Base-by-base conservation (phyloP, 495 filamentous ascomycete species). In the Tuber aestivum region DNA sequence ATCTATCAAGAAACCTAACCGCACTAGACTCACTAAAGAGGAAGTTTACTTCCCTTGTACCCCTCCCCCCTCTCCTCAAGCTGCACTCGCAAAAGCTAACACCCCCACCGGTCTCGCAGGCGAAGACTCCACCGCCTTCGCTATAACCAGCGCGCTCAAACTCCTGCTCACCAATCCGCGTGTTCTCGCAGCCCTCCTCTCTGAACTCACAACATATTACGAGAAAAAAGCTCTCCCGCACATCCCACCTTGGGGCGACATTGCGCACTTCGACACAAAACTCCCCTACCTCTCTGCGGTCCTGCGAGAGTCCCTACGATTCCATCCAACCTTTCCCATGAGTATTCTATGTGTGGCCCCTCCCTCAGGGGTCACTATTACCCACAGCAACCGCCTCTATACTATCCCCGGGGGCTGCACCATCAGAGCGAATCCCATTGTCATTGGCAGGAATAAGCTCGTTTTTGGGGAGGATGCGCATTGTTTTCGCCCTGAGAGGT, bases 381-480 rank as follows among this genome's bases (percentile, higher is more conserved):
- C 79, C 9, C 86, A 89, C 71, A 87, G 87, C 5, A 81, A 84
- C 1, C 86, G 86, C 78, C 3, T 35, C 3, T 65, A 65, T 14
- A 35, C 32, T 12, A 84, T 91, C 72, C 89, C 89, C 0, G 86
- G 84, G 3, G 86, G 86, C 32, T 87, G 85, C 0, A 77, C 83
- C 3, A 80, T 92, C 38, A 87, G 87, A 0, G 85, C 86, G 70
- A 89, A 89, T 78, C 86, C 87, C 0, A 89, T 87, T 82, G 86
- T 89, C 70, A 72, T 88, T 56, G 86, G 87, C 72, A 85, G 88
- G 1, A 85, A 89, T 69, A 84, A 84, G 76, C 84, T 83, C 0
- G 78, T 88, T n/a, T 93, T 89, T 81, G 91, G 91, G 1, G 80
- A 86, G 8, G 91, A 93, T 76, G 88, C 90, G 10, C 88, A 91